Conservation (phyloP, 2,329 filamentous ascomycete species). For the Dactylellina haptotyla region DNA sequence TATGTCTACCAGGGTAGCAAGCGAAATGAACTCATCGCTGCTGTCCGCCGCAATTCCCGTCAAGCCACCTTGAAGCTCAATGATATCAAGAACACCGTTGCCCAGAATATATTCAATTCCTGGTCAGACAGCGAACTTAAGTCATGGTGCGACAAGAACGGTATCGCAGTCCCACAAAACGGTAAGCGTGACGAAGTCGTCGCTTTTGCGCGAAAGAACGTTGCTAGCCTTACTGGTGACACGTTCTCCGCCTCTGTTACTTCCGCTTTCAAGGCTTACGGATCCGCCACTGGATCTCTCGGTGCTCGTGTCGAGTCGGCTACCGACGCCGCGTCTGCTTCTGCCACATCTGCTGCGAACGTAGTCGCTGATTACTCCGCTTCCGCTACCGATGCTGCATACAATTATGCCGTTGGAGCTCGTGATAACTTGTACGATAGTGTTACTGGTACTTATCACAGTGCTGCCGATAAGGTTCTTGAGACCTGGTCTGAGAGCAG, state of each 20-base stretch:
- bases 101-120: conserved; percentile 83
- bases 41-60: conserved; percentile 89
- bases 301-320: conserved; percentile 56
- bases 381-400: conserved; percentile 65
- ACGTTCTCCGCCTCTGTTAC: conserved; percentile 65
- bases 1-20: conserved; percentile 83
- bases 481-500: conserved; percentile 77
- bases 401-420: conserved; percentile 78
- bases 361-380: conserved; percentile 64
- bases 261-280: conserved; percentile 59
- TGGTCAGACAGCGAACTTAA: conserved; percentile 93
- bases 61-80: conserved; percentile 77
- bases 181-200: conserved; percentile 89
- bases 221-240: conserved; percentile 75
- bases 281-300: conserved; percentile 61
- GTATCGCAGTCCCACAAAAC: conserved; percentile 88
- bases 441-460: conserved; percentile 61
- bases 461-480: conserved; percentile 72
- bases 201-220: conserved; percentile 88
- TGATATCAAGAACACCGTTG: conserved; percentile 77
- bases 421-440: conserved; percentile 66
- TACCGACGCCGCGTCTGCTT: conserved; percentile 53
- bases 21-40: conserved; percentile 87
- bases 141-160: conserved; percentile 90
- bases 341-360: conserved; percentile 64